Evolutionary conservation across 163 green algal species (phyloP).

Genomic region (Chloromonas sp.): DNA sequence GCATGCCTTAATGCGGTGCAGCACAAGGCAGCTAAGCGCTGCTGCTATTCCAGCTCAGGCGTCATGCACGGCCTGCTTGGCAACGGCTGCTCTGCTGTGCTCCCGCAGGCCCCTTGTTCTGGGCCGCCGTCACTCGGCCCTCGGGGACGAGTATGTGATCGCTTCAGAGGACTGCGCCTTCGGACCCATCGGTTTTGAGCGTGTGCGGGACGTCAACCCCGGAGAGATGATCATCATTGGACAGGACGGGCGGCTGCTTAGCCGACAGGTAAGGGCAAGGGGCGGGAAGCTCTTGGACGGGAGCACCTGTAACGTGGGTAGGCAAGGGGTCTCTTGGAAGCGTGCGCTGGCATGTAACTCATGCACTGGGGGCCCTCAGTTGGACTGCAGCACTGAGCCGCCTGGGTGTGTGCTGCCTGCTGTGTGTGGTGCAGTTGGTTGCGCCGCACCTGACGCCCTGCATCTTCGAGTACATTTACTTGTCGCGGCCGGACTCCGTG

Average conservation of each 20-base stretch:
- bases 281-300: too few species aligned
- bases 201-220: conserved; percentile 76
- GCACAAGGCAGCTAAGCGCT: too few species aligned
- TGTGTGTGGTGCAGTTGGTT: not conserved
- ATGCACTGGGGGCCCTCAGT: too few species aligned
- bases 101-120: conserved; percentile 78
- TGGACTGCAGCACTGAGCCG: too few species aligned
- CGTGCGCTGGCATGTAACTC: too few species aligned
- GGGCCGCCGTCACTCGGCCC: conserved; percentile 45
- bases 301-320: too few species aligned
- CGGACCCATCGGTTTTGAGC: conserved; percentile 88
- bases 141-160: conserved; percentile 81
- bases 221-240: conserved; percentile 89
- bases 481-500: conserved; percentile 81
- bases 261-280: conserved; percentile 21
- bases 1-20: too few species aligned
- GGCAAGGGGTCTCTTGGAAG: too few species aligned
- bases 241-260: conserved; percentile 58
- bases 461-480: conserved; percentile 70
- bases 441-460: conserved; percentile 22
- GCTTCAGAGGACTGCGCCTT: conserved; percentile 94
- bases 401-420: not conserved
- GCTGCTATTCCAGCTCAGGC: too few species aligned
- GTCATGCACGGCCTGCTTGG: too few species aligned
- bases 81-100: too few species aligned